Conservation (phyloP, 306 rosid species). For the Argentina anserina region DNA sequence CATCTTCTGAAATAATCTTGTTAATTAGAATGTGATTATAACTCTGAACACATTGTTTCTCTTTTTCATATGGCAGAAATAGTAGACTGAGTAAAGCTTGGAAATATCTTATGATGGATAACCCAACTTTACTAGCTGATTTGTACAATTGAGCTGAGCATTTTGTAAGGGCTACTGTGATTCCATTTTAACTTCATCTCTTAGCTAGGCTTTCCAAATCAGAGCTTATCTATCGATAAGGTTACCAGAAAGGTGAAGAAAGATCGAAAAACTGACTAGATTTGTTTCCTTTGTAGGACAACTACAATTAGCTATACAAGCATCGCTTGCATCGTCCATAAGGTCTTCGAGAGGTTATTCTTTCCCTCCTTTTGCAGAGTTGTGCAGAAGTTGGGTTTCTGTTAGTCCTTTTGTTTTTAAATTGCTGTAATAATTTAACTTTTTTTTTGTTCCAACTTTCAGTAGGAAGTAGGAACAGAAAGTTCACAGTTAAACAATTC, state of each 20-base stretch:
- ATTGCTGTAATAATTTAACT: background rate
- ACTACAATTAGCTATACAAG: constrained; percentile 37
- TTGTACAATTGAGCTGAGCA: background rate
- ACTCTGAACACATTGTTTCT: constrained; percentile 7
- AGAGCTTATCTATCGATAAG: constrained; percentile 22
- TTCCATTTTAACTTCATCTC: background rate
- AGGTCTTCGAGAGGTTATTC: constrained; percentile 40
- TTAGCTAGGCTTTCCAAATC: constrained; percentile 20
- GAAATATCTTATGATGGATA: background rate
- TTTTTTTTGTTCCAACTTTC: background rate
- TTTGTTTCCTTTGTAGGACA: constrained; percentile 8
- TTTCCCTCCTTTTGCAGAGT: constrained; percentile 34
- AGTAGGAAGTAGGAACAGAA: background rate
- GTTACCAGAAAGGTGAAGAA: constrained; percentile 30
- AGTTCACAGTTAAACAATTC: background rate
- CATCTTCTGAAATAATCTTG: constrained; percentile 23
- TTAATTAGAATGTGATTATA: constrained; percentile 16
- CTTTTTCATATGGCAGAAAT: background rate
- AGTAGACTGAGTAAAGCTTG: background rate
- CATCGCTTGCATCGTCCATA: constrained; percentile 25
- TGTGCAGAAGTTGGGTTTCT: constrained; percentile 11
- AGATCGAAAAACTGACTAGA: constrained; percentile 21
- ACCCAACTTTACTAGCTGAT: background rate
- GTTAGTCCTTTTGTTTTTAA: background rate
- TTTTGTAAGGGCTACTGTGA: background rate